Percentiles rank a stretch among this genome's conserved stretches.
Conservation (phyloP, 228 moss, liverwort and hornwort species). For the Sphagnum magellanicum region DNA sequence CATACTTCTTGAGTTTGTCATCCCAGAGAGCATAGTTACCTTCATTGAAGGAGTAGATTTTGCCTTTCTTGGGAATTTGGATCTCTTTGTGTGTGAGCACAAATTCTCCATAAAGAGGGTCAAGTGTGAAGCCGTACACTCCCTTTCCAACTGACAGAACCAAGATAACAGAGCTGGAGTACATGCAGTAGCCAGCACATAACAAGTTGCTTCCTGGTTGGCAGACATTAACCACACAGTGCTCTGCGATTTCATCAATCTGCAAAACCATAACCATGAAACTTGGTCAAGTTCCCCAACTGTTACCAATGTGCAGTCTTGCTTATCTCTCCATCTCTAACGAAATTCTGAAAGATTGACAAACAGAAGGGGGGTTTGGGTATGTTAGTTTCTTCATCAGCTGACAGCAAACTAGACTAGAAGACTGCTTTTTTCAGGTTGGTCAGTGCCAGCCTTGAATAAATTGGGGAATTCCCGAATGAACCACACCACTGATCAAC, state of each 20-base stretch:
- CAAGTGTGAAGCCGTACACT: slow-evolving; percentile 88
- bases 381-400: too few species aligned
- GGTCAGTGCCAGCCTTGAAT: too few species aligned
- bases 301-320: too few species aligned
- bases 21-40: slow-evolving; percentile 95
- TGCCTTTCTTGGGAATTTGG: slow-evolving; percentile 70
- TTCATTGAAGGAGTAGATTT: slow-evolving; percentile 89
- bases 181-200: slow-evolving; percentile 93
- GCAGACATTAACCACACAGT: slow-evolving; percentile 83
- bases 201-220: slow-evolving; percentile 90
- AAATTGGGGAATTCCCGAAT: too few species aligned
- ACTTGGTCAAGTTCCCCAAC: too few species aligned
- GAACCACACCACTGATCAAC: too few species aligned
- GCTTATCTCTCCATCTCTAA: too few species aligned
- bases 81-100: slow-evolving; percentile 80
- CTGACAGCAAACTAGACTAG: too few species aligned
- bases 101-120: slow-evolving; percentile 91
- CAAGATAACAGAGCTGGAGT: slow-evolving; percentile 89
- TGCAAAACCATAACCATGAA: slow-evolving; percentile 22
- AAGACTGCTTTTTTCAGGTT: too few species aligned
- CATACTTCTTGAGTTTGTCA: slow-evolving; percentile 75
- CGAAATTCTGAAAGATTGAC: too few species aligned
- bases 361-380: too few species aligned
- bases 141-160: slow-evolving; percentile 88
- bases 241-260: slow-evolving; percentile 68